Percentiles rank a stretch among this genome's conserved stretches.
Evolutionary conservation across 2,329 filamentous ascomycete genomes (phyloP).

Genomic region (Penicillium crustosum): DNA sequence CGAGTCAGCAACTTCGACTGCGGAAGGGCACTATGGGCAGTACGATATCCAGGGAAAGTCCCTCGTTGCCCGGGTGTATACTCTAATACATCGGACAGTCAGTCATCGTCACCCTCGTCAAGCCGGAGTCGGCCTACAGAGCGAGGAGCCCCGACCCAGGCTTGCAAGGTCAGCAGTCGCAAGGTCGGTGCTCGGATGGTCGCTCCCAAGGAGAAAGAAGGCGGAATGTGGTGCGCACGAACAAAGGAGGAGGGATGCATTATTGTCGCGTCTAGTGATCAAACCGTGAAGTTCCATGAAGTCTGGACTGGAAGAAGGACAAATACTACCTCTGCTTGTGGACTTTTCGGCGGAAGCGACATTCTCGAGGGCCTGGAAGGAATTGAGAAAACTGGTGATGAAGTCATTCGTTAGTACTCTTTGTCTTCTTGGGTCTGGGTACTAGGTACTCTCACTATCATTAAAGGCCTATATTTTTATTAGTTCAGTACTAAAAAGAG

Average conservation of each 20-base stretch:
- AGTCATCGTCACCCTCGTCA: constrained; percentile 11
- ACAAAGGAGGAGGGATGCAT: constrained; percentile 75
- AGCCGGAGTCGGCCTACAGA: neutral
- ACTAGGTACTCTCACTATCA: constrained; percentile 4
- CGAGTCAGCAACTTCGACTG: constrained; percentile 34
- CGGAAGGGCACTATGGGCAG: constrained; percentile 72
- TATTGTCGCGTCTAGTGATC: constrained; percentile 87
- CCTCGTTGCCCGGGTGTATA: constrained; percentile 30
- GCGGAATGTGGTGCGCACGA: constrained; percentile 55
- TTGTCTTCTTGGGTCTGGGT: constrained; percentile 4
- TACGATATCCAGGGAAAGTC: constrained; percentile 72
- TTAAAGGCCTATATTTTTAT: constrained; percentile 3
- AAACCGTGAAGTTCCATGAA: constrained; percentile 92
- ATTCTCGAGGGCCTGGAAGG: constrained; percentile 82
- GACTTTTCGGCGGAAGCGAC: constrained; percentile 75
- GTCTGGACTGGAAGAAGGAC: constrained; percentile 73
- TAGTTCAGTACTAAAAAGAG: neutral
- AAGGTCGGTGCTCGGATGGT: constrained; percentile 24
- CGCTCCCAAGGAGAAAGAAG: constrained; percentile 47
- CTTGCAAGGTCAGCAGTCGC: constrained; percentile 16
- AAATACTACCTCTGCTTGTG: constrained; percentile 53
- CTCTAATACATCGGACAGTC: constrained; percentile 9
- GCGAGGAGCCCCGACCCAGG: neutral
- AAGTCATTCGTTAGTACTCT: constrained; percentile 59
- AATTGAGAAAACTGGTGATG: constrained; percentile 58